Base-by-base conservation (phyloP, 352 stramenopile species). In the Phytopythium sindhum region DNA sequence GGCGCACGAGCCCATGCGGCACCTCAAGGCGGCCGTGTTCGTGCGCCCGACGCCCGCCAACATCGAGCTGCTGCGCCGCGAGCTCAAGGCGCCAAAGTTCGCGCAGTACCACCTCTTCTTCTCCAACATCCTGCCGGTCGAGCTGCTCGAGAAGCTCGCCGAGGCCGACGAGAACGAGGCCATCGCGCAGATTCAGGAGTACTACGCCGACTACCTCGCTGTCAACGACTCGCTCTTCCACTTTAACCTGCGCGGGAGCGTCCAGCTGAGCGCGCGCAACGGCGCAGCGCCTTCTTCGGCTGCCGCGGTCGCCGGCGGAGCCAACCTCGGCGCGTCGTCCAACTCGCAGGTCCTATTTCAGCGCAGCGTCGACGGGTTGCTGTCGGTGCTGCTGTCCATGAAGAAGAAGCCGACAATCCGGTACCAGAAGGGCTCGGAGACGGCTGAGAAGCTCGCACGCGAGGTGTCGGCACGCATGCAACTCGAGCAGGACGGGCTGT, bases 91-190 rank as follows among this genome's bases (percentile, higher is more conserved):
- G 50, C 97, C 97, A 28, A 96, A 98, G 65, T 99, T 98, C 74
- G 81, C 86, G 3, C 95, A 99, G 78, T 99, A 99, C 80, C 97
- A 99, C 77, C 85, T 99, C 55, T 99, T 99, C 75, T 99, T 99
- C 78, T 96, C 91, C 39, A 99, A 98, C 61, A 98, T 99, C 62
- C 60, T 99, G 44, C 80, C 95, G 37, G 75, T 96, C 3, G 91
- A 98, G 33, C 72, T 98, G 42, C 80, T 99, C 17, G 85, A 98
- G 69, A 80, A 97, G n/a, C 76, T 99, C 53, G 97, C 97, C 0
- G 90, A 98, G 59, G 88, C 88, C 24, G 98, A 99, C 77, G 85
- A 97, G 65, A 88, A 96, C 48, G 96, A 99, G 67, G 72, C 97
- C 47, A 93, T 99, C 47, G 61, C 81, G 47, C 85, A 95, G 67